Base-by-base conservation (phyloP, 805 yeast genomes). In the Myxozyma melibiosi region DNA sequence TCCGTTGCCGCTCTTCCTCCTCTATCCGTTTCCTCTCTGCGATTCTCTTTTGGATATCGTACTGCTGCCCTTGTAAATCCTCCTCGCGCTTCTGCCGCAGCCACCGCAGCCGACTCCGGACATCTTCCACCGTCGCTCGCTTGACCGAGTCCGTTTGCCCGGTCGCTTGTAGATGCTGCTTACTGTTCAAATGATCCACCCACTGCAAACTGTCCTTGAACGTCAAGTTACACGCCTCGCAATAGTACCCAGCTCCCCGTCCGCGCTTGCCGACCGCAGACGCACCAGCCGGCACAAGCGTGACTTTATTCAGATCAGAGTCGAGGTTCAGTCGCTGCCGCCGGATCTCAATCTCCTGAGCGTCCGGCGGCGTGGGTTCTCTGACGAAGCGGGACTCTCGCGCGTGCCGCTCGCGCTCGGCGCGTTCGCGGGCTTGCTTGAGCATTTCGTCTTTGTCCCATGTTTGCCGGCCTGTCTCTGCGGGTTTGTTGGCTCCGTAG, bases 131-230 rank as follows among this genome's bases (percentile, higher is more conserved):
- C 0, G 82, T 76, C 0, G 84, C 77, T 13, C 70, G 64, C 2
- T 71, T 71, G 39, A 73, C 77, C 30, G 71, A 70, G 40, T 74
- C 77, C 24, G 74, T 65, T 51, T 67, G 69, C 6, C 77, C 77
- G 0, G 73, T 65, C 2, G 67, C 64, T 24, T 67, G 62, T 41
- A 71, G 53, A 59, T 75, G 98, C 58, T 80, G 84, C 34, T 83
- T 84, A 35, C 90, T 83, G 67, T 88, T 90, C 67, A 89, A 74
- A 73, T 94, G 98, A 68, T 91, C 95, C 2, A 89, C 78, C 68
- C 84, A 83, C 60, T 90, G 86, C 64, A 90, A 73, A 55, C 87
- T 86, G 69, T 94, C 97, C 67, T 90, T 84, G 73, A 82, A 92
- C 1, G 92, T 85, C 56, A 88, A 70, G 61, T 85, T 82, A 71